Base-by-base conservation (phyloP, 2,329 filamentous ascomycete genomes). In the Akanthomyces uredinophilus region DNA sequence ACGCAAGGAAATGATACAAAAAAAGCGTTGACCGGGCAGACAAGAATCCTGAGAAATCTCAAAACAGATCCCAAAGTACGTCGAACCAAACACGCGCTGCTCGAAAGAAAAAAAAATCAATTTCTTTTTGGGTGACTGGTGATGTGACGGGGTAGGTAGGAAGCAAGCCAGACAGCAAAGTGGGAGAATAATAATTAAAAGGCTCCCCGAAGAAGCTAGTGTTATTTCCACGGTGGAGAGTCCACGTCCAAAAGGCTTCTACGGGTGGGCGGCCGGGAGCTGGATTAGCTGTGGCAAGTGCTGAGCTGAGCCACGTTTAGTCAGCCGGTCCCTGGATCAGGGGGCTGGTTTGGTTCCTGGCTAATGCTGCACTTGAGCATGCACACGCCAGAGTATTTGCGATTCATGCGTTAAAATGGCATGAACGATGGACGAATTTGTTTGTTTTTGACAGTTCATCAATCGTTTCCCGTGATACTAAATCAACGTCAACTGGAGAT, bases 131-230 rank as follows among this genome's bases (percentile, higher is more conserved):
- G 55, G 46, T 54, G 59, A 57, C 43, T 60, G 52, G 35, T 44
- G 41, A 65, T 52, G 55, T 60, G 62, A 64, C 47, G 32, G 60
- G 53, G 52, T 41, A 46, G 60, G 53, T 35, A 50, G 61, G 53
- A 53, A 64, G 61, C 49, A 64, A 61, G 64, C 64, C 58, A 65
- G 64, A 62, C 54, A 64, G 62, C 61, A 64, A 65, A 66, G 60
- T 51, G 60, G 60, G 58, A 60, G 60, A 51, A 58, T 35, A 35
- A 35, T 59, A 51, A 59, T 59, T 49, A 62, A 57, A 64, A 37
- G 54, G 24, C 18, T 32, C 32, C 55, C 55, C 46, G 61, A 63
- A 63, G 46, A 39, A 54, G 61, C 27, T 63, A 63, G 61, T 53
- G 46, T 50, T 51, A 63, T 57, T 62, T 61, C 49, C 29, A 27